phyloP scores from a whole-genome alignment of 495 filamentous ascomycete species.

The Ramalina intermedia region DNA sequence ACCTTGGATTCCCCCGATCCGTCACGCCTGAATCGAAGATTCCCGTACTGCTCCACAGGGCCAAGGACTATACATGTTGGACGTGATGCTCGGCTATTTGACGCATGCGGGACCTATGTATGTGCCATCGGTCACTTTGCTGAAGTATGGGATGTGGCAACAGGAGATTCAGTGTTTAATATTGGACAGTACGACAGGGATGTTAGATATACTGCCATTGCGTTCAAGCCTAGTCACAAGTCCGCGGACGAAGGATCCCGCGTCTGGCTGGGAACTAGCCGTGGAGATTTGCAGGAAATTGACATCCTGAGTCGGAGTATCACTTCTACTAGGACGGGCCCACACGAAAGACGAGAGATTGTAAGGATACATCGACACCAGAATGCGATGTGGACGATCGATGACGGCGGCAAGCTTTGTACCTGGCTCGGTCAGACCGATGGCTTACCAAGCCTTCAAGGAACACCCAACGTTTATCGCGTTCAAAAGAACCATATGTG shows the following conservation, averaged over 20 bases:
- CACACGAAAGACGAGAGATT: slow-evolving; percentile 70
- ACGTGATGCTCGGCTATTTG: slow-evolving; percentile 70
- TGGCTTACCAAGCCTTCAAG: slow-evolving; percentile 57
- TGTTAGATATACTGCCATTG: slow-evolving; percentile 59
- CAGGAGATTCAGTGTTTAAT: slow-evolving; percentile 68
- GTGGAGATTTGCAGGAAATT: slow-evolving; percentile 77
- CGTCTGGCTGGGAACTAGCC: slow-evolving; percentile 83
- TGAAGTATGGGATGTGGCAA: slow-evolving; percentile 69
- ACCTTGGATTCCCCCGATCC: slow-evolving; percentile 64
- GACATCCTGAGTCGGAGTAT: slow-evolving; percentile 60
- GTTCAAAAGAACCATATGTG: slow-evolving; percentile 73
- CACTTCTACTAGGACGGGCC: slow-evolving; percentile 45
- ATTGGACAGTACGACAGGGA: slow-evolving; percentile 62
- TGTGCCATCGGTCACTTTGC: slow-evolving; percentile 77
- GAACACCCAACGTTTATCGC: slow-evolving; percentile 49
- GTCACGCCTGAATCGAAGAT: slow-evolving; percentile 69
- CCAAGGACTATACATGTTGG: slow-evolving; percentile 64
- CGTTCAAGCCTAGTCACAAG: slow-evolving; percentile 66
- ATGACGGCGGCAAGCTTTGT: slow-evolving; percentile 76
- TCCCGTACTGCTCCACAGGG: slow-evolving; percentile 56
- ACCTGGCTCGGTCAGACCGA: slow-evolving; percentile 74
- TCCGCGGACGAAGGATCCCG: slow-evolving; percentile 66
- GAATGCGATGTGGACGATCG: slow-evolving; percentile 87
- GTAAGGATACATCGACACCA: slow-evolving; percentile 75
- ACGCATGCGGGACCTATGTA: slow-evolving; percentile 73